phyloP scores from a whole-genome alignment of 1,139 yeast genomes.

The Taphrina confusa region DNA sequence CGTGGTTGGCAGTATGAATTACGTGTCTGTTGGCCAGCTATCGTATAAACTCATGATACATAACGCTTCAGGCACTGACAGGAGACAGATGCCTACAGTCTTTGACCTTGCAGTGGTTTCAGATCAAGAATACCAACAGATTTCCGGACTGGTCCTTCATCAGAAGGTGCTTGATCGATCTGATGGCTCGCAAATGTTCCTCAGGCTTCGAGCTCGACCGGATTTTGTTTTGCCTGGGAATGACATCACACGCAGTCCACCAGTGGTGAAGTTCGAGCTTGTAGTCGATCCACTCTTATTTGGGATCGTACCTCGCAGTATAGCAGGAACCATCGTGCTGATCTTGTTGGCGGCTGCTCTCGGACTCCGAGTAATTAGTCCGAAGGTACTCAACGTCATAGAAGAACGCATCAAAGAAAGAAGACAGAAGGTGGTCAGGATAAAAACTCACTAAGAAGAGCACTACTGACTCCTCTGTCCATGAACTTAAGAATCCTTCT shows the following conservation, averaged over 20 bases:
- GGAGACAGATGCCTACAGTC: constrained; percentile 17
- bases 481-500: too few species aligned
- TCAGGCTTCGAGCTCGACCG: constrained; percentile 15
- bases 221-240: constrained; percentile 4
- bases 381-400: background rate
- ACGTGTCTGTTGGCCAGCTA: constrained; percentile 32
- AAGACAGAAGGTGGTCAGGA: constrained; percentile 31
- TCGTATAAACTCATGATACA: background rate
- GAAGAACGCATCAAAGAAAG: constrained; percentile 14
- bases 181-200: constrained; percentile 1
- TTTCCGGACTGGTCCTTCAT: background rate
- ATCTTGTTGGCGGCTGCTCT: background rate
- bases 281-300: constrained; percentile 25
- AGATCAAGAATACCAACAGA: background rate
- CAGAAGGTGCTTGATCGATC: background rate
- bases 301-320: constrained; percentile 11
- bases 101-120: background rate
- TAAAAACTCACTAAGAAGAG: constrained; percentile 2
- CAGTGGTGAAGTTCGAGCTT: constrained; percentile 14
- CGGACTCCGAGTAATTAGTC: constrained; percentile 2
- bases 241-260: background rate
- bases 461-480: too few species aligned
- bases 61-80: background rate
- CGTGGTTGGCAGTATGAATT: constrained; percentile 20
- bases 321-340: background rate